Percentiles rank a stretch among this genome's conserved stretches.
phyloP scores from a whole-genome alignment of 352 stramenopile genomes.

The Phytophthora fragariaefolia region DNA sequence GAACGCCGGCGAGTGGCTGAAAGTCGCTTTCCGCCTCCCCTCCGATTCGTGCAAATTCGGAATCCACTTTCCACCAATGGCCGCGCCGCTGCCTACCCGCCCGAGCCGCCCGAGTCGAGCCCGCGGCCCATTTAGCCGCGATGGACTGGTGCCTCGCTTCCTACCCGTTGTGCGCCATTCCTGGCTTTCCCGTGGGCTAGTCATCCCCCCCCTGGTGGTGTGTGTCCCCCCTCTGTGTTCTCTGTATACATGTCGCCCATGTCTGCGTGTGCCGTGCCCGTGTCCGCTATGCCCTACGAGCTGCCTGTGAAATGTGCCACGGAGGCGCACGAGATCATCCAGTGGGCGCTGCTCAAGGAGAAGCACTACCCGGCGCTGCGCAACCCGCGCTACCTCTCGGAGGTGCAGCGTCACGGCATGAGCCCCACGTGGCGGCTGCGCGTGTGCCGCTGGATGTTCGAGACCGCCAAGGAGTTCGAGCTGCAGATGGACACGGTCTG shows the following conservation, averaged over 20 bases:
- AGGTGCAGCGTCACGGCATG: constrained; percentile 68
- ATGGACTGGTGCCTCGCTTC: constrained; percentile 34
- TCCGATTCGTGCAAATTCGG: constrained; percentile 13
- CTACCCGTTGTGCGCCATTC: constrained; percentile 35
- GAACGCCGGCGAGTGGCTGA: constrained; percentile 20
- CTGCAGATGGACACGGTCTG: constrained; percentile 68
- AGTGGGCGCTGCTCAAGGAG: constrained; percentile 49
- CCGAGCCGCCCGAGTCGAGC: constrained; percentile 1
- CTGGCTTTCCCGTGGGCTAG: constrained; percentile 40
- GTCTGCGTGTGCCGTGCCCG: constrained; percentile 17
- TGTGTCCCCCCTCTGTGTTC: constrained; percentile 24
- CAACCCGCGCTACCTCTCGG: constrained; percentile 51
- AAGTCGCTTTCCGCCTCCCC: background rate
- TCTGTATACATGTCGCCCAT: constrained; percentile 13
- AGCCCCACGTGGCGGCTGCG: constrained; percentile 66
- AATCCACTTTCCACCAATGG: too few relatives aligned
- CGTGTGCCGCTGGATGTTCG: constrained; percentile 85
- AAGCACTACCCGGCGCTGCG: constrained; percentile 37
- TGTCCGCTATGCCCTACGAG: constrained; percentile 36
- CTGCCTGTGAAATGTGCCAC: constrained; percentile 30
- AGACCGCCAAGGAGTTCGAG: constrained; percentile 77
- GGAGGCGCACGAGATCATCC: constrained; percentile 42
- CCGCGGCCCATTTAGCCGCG: constrained; percentile 30
- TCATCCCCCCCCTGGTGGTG: constrained; percentile 39
- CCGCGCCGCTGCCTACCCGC: background rate